Base-by-base conservation (phyloP, 192 early-diverging fungal genomes). In the Coemansia sp. region DNA sequence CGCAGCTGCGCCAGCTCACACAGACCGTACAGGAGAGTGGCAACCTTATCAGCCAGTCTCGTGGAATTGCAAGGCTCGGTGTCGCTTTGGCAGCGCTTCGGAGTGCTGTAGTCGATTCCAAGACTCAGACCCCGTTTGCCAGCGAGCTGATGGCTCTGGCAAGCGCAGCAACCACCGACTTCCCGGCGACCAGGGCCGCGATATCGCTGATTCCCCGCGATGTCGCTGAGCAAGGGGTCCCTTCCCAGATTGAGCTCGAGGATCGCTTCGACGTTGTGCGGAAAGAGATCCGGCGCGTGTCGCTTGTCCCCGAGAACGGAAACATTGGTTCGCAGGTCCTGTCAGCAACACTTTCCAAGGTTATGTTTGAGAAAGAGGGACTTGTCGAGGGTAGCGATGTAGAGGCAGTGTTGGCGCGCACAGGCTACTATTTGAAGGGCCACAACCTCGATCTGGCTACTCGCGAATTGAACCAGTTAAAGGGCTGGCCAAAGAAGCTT, bases 401-500 rank as follows among this genome's bases (percentile, higher is more conserved):
- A 19, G 94, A 98, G 55, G 81, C 94, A 10, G 79, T 94, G 28
- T 74, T 96, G 44, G 86, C 94, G 7, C 86, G 96, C 27, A 69
- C 88, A 9, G 79, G 88, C 59, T 85, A 87, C 72, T 88, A 90
- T 72, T 76, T 98, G 56, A 61, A 81, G 55, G 83, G 85, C 55
- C 85, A 86, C 22, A 91, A 98, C 73, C 69, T 98, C 57, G 94
- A 97, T 45, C 75, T 77, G 57, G 94, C 94, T 11, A 76, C 91
- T 14, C 85, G 96, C 65, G 94, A 98, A 70, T 72, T 97, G 61
- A 97, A 97, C 79, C 94, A 95, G 74, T 79, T 98, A 48, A 86
- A 74, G 42, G 94, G 96, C 9, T 98, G 96, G 96, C 85, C 91
- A 15, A 89, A 90, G 74, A 81, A 75, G 64, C 74, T 98, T 50